Conservation (phyloP, 148 eudicot species). For the Silene latifolia region DNA sequence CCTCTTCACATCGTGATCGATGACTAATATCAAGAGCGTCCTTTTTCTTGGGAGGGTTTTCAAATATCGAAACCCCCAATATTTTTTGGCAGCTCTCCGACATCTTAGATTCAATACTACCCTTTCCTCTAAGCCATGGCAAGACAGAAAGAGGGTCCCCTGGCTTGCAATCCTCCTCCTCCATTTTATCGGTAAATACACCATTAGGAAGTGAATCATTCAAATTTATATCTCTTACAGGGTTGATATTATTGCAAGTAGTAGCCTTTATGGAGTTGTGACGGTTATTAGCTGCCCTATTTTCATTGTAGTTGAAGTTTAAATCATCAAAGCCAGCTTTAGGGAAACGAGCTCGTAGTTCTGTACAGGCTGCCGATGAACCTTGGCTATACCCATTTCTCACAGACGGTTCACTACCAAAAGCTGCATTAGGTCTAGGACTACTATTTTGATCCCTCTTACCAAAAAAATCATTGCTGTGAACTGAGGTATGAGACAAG, state of each 20-base stretch:
- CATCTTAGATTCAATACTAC: slow-evolving; percentile 20
- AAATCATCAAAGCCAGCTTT: slow-evolving; percentile 37
- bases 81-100: slow-evolving; percentile 38
- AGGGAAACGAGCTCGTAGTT: slow-evolving; percentile 27
- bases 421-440: slow-evolving; percentile 33
- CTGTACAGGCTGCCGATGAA: slow-evolving; percentile 40
- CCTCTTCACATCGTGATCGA: slow-evolving; percentile 26
- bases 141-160: slow-evolving; percentile 35
- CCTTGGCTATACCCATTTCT: slow-evolving; percentile 50
- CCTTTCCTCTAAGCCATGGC: slow-evolving; percentile 67
- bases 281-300: slow-evolving; percentile 32
- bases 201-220: slow-evolving; percentile 31
- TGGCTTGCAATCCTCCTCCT: no score
- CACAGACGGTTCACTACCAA: slow-evolving; percentile 25
- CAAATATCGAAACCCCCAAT: slow-evolving; percentile 61
- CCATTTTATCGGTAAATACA: slow-evolving; percentile 7
- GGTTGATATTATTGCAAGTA: slow-evolving; percentile 29
- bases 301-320: slow-evolving; percentile 29
- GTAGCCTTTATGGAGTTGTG: slow-evolving; percentile 29
- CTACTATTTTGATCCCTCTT: slow-evolving; percentile 35
- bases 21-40: background rate
- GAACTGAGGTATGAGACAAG: slow-evolving; percentile 35
- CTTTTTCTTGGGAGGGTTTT: slow-evolving; percentile 24
- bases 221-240: slow-evolving; percentile 48
- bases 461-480: slow-evolving; percentile 34